A percentile compares a stretch with the other conserved stretches of the same genome.
Evolutionary conservation across 148 eudicot species (phyloP).

Genomic region (Arctostaphylos glauca): DNA sequence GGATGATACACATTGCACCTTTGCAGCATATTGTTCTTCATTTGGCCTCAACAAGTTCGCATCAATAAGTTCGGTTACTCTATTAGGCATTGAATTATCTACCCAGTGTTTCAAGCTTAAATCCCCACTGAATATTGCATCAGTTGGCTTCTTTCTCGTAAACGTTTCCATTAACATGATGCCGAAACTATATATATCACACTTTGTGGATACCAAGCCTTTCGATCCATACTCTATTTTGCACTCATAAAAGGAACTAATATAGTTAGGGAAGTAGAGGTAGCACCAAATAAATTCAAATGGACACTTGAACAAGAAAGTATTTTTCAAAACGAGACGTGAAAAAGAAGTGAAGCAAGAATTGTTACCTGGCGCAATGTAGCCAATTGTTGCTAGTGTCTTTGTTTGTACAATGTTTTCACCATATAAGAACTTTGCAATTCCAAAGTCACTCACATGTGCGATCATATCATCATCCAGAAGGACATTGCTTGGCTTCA

Average conservation of each 20-base stretch:
- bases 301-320: not conserved
- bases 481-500: not conserved
- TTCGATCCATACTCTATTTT: not conserved
- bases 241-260: not conserved
- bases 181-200: not conserved
- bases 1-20: no score
- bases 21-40: no score
- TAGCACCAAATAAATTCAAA: not conserved
- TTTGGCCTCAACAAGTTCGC: not conserved
- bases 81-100: not conserved
- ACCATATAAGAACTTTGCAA: not conserved
- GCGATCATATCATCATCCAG: not conserved
- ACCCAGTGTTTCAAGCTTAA: not conserved
- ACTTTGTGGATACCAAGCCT: not conserved
- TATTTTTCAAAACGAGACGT: not conserved
- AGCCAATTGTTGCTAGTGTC: not conserved
- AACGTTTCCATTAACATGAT: constrained; percentile 3
- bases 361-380: not conserved
- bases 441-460: not conserved
- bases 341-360: not conserved
- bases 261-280: not conserved
- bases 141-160: not conserved
- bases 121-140: not conserved
- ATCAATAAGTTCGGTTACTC: not conserved
- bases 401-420: not conserved